phyloP scores from a whole-genome alignment of 148 eudicot genomes.

The Nyssa sinensis region DNA sequence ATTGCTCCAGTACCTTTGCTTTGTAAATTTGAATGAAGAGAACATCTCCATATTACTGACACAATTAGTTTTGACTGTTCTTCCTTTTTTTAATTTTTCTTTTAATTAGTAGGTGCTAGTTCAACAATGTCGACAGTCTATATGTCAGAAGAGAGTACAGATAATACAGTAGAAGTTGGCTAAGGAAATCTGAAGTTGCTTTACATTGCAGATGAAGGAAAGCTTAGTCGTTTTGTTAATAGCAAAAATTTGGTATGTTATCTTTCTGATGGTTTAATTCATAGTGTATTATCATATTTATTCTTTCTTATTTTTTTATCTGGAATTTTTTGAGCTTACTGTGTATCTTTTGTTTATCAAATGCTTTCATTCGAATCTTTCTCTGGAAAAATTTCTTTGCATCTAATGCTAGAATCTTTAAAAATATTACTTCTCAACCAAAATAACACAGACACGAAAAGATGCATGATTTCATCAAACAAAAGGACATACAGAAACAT shows the following conservation, averaged over 20 bases:
- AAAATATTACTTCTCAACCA: too few species aligned
- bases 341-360: background rate
- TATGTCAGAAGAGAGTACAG: slow-evolving; percentile 30
- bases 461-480: too few species aligned
- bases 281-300: background rate
- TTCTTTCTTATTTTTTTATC: background rate
- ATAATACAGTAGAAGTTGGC: slow-evolving; percentile 51
- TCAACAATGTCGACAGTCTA: slow-evolving; percentile 39
- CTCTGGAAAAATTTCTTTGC: too few species aligned
- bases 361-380: background rate
- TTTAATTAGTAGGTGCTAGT: slow-evolving; percentile 26
- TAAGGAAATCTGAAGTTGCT: slow-evolving; percentile 51
- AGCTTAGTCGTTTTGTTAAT: slow-evolving; percentile 40
- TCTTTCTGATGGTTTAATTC: slow-evolving; percentile 3
- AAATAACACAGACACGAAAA: too few species aligned
- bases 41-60: background rate
- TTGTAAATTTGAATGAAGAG: slow-evolving; percentile 7
- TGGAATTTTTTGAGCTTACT: too few species aligned
- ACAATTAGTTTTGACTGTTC: background rate
- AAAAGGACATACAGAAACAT: too few species aligned
- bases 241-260: slow-evolving; percentile 49
- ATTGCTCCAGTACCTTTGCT: slow-evolving; percentile 5
- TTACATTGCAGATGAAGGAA: slow-evolving; percentile 39
- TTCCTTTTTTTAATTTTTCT: background rate
- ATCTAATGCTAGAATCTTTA: too few species aligned